Evolutionary conservation across 768 basidiomycete genomes (phyloP).

Genomic region (Leccinum longicurvipes): DNA sequence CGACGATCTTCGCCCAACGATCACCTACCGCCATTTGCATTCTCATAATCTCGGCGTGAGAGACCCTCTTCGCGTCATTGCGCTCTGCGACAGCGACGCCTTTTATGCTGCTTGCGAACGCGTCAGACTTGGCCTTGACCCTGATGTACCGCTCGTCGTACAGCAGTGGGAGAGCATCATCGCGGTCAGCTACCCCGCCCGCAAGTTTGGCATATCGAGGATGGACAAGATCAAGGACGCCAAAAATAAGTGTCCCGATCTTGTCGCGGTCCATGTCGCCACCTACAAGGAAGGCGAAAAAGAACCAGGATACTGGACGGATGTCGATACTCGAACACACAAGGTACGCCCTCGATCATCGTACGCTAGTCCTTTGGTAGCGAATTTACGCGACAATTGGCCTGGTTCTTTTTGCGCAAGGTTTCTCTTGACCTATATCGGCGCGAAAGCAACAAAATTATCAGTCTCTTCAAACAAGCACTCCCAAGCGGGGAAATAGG

Average conservation of each 20-base stretch:
- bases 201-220: constrained; percentile 90
- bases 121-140: constrained; percentile 65
- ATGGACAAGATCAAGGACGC: constrained; percentile 84
- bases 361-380: background rate
- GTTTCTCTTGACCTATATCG: constrained; percentile 93
- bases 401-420: constrained; percentile 34
- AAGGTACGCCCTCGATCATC: constrained; percentile 53
- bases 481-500: constrained; percentile 82
- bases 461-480: constrained; percentile 75
- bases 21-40: constrained; percentile 79
- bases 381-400: background rate
- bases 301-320: constrained; percentile 90
- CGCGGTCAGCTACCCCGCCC: constrained; percentile 93
- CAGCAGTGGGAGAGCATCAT: constrained; percentile 88
- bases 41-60: constrained; percentile 63
- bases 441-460: constrained; percentile 84
- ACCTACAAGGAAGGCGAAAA: constrained; percentile 87
- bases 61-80: constrained; percentile 81
- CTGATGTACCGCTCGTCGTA: constrained; percentile 70
- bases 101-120: constrained; percentile 87
- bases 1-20: constrained; percentile 58
- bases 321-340: constrained; percentile 85
- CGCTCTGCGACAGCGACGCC: constrained; percentile 87
- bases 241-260: constrained; percentile 77
- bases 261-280: constrained; percentile 88